Conservation (phyloP, 768 basidiomycete genomes). For the Clavulina sp. region DNA sequence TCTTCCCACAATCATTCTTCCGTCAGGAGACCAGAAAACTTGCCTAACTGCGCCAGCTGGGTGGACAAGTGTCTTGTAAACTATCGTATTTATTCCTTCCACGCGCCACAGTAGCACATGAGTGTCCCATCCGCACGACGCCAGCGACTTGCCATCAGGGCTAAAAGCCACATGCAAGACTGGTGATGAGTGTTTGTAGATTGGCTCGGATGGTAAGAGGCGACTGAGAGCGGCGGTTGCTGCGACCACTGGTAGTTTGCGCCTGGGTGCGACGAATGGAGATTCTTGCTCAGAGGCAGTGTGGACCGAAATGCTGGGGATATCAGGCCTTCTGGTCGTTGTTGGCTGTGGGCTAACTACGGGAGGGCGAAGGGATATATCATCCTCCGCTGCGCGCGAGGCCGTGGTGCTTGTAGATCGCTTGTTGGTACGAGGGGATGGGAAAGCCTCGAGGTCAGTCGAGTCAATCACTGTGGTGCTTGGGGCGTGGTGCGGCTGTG, state of each 20-base stretch:
- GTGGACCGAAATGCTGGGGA: neutral
- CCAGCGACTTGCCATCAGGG: slow-evolving; percentile 54
- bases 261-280: no score
- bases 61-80: slow-evolving; percentile 50
- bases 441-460: neutral
- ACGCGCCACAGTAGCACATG: slow-evolving; percentile 2
- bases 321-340: neutral
- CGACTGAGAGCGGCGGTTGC: neutral
- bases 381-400: neutral
- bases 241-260: neutral
- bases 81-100: slow-evolving; percentile 30
- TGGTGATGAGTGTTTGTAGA: slow-evolving; percentile 34
- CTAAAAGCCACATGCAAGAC: slow-evolving; percentile 62
- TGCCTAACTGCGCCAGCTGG: slow-evolving; percentile 48
- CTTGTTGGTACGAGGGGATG: neutral
- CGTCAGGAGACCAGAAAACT: slow-evolving; percentile 59
- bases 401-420: neutral
- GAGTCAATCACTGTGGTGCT: neutral
- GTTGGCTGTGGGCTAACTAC: neutral
- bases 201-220: neutral
- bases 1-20: slow-evolving; percentile 43
- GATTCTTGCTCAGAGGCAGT: no score
- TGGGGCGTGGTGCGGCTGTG: neutral
- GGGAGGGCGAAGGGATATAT: neutral
- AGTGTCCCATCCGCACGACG: slow-evolving; percentile 41